Evolutionary conservation across 106 monocot species (phyloP), one percentile per base, ranked within the genome.

Genomic region (Hemerocallis citrina): DNA sequence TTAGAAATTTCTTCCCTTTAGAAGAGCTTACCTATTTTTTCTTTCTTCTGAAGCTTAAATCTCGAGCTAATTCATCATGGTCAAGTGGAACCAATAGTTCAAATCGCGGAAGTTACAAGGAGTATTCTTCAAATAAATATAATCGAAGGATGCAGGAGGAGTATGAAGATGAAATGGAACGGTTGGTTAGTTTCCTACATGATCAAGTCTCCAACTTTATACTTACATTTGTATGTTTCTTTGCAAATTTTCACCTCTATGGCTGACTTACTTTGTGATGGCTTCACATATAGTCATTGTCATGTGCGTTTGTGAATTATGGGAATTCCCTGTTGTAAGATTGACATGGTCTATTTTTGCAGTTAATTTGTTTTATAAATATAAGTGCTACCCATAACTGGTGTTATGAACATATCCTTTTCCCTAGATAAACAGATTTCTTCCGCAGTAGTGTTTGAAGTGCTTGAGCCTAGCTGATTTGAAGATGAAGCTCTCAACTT

Each of bases 151-250:
- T 89, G 71, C 85, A 78, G 47, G 85, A 85, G 40, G 85, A 80
- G 63, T 65, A 68, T 27, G 85, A 89, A 66, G 82, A 94, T 31
- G 89, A 94, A 61, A 89, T 79, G 80, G 93, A 94, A 67, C 79
- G 93, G 78, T 74, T 94, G 89, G 93, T 94, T 34, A 77, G 81
- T 70, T 66, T 38, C 12, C 64, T 62, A 28, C 13, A 27, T 57
- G 5, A 28, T 33, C 25, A 37, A 52, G 27, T 16, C 0, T 31
- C 12, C 12, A 35, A 28, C 40, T 44, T 40, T 36, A 27, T 30
- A 25, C 25, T 37, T 23, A 6, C 3, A 3, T 48, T 33, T 39
- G 35, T 17, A 31, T 31, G 11, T 35, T 33, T n/a, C 21, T 68
- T 46, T 48, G 42, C 25, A 15, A 19, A 27, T 36, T 50, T 31